These are phyloP conservation scores for Lentinula guzmanii DNA, from an alignment of 768 basidiomycete genomes.

Conservation along the genomic window DNA sequence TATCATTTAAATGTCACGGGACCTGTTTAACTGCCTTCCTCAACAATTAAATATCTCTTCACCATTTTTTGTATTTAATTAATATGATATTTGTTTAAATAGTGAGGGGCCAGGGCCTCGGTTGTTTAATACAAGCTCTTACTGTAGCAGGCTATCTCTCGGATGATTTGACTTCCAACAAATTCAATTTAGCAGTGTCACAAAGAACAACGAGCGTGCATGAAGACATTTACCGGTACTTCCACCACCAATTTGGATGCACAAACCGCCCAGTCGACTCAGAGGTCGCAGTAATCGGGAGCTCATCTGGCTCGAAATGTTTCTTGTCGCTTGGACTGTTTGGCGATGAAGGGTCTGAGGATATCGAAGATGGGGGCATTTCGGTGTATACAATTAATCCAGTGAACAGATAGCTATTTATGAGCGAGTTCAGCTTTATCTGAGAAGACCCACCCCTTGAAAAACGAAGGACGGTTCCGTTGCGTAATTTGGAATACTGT, in stretches of 20 bases:
- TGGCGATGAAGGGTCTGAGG: not conserved
- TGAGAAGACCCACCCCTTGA: not conserved
- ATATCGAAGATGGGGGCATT: not conserved
- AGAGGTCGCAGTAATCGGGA: not conserved
- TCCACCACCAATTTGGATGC: constrained; percentile 6
- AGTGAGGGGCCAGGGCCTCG: no score
- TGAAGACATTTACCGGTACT: not conserved
- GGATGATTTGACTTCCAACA: constrained; percentile 11
- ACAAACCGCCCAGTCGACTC: not conserved
- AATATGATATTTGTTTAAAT: no score
- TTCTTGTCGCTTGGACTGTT: not conserved
- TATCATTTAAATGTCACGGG: no score
- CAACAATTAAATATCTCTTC: no score
- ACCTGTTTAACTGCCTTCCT: no score
- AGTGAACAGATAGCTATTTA: not conserved
- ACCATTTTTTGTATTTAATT: no score
- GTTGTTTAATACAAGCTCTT: no score
- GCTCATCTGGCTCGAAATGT: not conserved
- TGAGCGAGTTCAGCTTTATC: not conserved
- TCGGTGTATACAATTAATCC: not conserved
- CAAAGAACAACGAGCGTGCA: not conserved
- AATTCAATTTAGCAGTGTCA: not conserved
- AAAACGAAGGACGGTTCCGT: not conserved
- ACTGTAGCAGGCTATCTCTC: constrained; percentile 22
- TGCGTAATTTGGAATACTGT: not conserved